phyloP scores from a whole-genome alignment of 2,329 filamentous ascomycete species.

The Dryadomyces quercivorus region DNA sequence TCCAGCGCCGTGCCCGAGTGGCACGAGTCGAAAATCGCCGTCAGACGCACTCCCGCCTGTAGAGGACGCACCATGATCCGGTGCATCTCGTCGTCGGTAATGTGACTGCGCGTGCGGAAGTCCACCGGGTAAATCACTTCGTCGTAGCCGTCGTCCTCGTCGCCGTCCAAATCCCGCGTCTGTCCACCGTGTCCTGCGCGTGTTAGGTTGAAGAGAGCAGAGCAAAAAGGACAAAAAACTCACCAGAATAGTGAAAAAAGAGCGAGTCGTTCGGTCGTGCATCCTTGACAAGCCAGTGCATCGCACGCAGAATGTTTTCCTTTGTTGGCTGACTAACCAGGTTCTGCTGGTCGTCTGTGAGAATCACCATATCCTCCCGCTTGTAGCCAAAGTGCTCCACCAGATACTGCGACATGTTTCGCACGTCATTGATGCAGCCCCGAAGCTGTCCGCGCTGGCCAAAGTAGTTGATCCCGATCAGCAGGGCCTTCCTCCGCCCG shows the following conservation, averaged over 20 bases:
- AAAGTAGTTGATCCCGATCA: conserved; percentile 97
- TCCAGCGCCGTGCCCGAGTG: conserved; percentile 56
- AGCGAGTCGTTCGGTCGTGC: conserved; percentile 85
- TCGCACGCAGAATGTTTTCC: conserved; percentile 84
- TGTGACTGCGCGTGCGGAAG: conserved; percentile 61
- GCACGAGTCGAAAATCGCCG: conserved; percentile 53
- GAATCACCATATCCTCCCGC: conserved; percentile 89
- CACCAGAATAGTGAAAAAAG: conserved; percentile 95
- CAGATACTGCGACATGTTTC: conserved; percentile 90
- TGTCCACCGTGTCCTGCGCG: conserved; percentile 61
- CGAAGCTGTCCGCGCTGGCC: conserved; percentile 72
- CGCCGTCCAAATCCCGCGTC: conserved; percentile 65
- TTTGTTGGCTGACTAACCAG: conserved; percentile 96
- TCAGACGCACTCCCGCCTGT: conserved; percentile 43
- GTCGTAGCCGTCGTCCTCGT: conserved; percentile 72
- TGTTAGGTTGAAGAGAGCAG: neutral
- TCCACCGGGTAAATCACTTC: conserved; percentile 79
- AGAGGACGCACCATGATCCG: conserved; percentile 53
- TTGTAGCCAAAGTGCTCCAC: conserved; percentile 85
- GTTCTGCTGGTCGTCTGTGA: conserved; percentile 95
- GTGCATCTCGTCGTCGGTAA: conserved; percentile 77
- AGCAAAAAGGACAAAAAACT: conserved; percentile 15
- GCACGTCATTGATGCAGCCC: conserved; percentile 94
- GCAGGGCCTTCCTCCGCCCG: conserved; percentile 72
- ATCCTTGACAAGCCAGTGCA: conserved; percentile 97